Conservation (phyloP, 1,139 yeast species). For the Hemisphaericaspora lyxosophila region DNA sequence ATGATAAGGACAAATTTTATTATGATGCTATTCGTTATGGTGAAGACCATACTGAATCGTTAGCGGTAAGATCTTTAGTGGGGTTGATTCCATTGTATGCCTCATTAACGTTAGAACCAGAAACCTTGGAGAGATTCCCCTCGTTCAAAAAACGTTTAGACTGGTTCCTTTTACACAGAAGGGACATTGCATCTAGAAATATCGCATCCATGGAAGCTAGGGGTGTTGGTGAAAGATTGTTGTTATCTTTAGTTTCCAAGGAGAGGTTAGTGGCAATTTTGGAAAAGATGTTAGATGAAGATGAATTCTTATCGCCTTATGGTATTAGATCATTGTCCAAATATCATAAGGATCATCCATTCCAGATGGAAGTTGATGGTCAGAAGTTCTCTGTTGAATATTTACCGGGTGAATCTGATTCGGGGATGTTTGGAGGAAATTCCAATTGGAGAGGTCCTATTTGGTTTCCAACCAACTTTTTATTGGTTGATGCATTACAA, state of each 20-base stretch:
- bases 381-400: conserved; percentile 72
- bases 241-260: conserved; percentile 78
- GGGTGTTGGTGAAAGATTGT: conserved; percentile 84
- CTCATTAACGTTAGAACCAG: conserved; percentile 86
- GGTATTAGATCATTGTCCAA: conserved; percentile 92
- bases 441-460: conserved; percentile 99
- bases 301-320: conserved; percentile 80
- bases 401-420: conserved; percentile 90
- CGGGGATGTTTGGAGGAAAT: conserved; percentile 96
- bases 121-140: conserved; percentile 74
- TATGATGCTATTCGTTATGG: conserved; percentile 93
- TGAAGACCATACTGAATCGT: conserved; percentile 62
- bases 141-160: conserved; percentile 81
- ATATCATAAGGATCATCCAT: conserved; percentile 84
- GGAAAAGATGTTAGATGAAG: conserved; percentile 82
- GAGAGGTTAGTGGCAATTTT: conserved; percentile 78
- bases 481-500: conserved; percentile 85
- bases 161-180: conserved; percentile 81
- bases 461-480: conserved; percentile 94
- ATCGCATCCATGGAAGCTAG: conserved; percentile 84
- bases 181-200: conserved; percentile 76
- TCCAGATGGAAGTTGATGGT: conserved; percentile 83
- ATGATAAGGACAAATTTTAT: conserved; percentile 84
- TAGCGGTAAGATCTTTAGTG: conserved; percentile 88
- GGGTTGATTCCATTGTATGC: conserved; percentile 95